Evolutionary conservation across 768 basidiomycete species (phyloP).

Genomic region (Trametes cubensis): DNA sequence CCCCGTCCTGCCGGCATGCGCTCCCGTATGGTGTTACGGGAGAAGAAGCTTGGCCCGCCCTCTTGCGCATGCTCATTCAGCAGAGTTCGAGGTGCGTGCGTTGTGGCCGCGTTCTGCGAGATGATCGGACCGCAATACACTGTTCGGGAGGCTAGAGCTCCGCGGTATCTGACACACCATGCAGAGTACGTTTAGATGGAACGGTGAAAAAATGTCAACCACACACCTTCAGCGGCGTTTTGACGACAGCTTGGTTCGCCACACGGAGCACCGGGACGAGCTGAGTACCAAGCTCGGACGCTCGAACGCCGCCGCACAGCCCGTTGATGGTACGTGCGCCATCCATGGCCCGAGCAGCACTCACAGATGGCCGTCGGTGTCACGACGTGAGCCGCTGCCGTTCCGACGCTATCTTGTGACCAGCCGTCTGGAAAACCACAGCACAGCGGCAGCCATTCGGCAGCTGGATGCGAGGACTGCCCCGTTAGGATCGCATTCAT

Average conservation of each 20-base stretch:
- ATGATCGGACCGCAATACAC: not conserved
- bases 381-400: not conserved
- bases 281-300: not conserved
- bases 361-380: not conserved
- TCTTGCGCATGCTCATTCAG: too few species aligned
- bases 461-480: not conserved
- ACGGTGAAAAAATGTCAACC: too few species aligned
- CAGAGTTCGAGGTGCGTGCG: not conserved
- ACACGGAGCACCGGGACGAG: constrained; percentile 8
- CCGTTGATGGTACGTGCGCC: not conserved
- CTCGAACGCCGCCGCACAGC: constrained; percentile 4
- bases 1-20: not conserved
- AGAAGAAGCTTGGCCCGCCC: too few species aligned
- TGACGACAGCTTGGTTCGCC: not conserved
- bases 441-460: not conserved
- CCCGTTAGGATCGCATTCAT: not conserved
- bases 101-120: not conserved
- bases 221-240: not conserved
- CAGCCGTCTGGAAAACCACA: not conserved
- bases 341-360: too few species aligned
- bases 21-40: too few species aligned
- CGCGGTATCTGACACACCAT: too few species aligned
- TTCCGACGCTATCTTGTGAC: constrained; percentile 7
- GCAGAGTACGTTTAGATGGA: not conserved
- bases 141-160: too few species aligned